Base-by-base conservation (phyloP, 805 yeast species). In the Clavispora fructus region DNA sequence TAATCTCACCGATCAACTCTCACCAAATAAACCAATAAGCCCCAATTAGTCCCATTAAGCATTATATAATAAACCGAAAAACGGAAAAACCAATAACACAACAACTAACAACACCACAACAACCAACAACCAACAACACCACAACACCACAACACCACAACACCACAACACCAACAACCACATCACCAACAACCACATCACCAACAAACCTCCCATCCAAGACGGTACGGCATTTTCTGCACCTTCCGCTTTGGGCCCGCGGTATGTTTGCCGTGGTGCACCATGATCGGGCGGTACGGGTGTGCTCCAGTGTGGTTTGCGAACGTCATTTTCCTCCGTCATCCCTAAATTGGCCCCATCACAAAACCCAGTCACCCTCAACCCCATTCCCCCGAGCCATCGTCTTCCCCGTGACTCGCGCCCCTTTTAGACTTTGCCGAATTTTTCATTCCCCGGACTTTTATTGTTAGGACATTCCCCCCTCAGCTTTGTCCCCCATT, bases 251-350 rank as follows among this genome's bases (percentile, higher is more conserved):
- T 33, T 33, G 13, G 25, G 32, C 32, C 32, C 14, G 23, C 23
- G 23, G 23, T 19, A 19, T 19, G 29, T 9, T 27, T 29, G 32
- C 14, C 13, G 32, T 29, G 32, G 32, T 19, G 32, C 12, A 13
- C 7, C 11, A 12, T 6, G 19, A 10, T 6, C 17, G 10, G 13
- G 17, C 17, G 30, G 42, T 19, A 40, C 42, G 42, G 42, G 42
- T 40, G 25, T 19, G n/a, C 31, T 26, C 35, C n/a, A 14, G 11
- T 6, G 27, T 25, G 42, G 43, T 41, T 31, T 41, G 43, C 43
- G 43, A 41, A 25, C 50, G 29, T 48, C 40, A 17, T 43, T 41
- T 29, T 47, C 44, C 52, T 13, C 45, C 52, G 9, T 45, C 46
- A 29, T 52, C 57, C n/a, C 51, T 51, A 28, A 44, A 10, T 31